Conservation (phyloP, 768 basidiomycete genomes). For the Suillus cothurnatus region DNA sequence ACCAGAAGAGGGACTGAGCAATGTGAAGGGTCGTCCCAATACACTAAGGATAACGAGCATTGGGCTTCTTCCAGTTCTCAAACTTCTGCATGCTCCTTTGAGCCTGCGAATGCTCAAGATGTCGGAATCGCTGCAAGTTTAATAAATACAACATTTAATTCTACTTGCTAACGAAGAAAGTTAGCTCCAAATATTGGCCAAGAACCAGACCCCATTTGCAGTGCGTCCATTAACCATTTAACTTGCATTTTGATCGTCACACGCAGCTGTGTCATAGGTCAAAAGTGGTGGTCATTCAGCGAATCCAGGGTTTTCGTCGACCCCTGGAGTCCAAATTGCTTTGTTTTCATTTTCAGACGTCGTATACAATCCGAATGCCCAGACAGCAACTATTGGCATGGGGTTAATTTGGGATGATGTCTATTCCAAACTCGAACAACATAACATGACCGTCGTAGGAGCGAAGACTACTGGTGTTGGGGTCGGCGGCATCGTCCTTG, state of each 20-base stretch:
- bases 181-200: constrained; percentile 51
- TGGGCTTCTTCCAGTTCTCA: constrained; percentile 55
- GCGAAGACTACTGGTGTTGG: constrained; percentile 59
- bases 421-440: constrained; percentile 43
- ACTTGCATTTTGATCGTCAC: constrained; percentile 2
- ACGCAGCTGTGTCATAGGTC: constrained; percentile 38
- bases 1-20: neutral
- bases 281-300: constrained; percentile 64
- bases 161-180: neutral
- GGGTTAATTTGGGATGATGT: constrained; percentile 64
- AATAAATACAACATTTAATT: neutral
- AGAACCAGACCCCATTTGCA: constrained; percentile 52
- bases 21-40: constrained; percentile 29
- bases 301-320: constrained; percentile 63
- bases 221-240: constrained; percentile 31
- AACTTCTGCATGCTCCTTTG: constrained; percentile 52
- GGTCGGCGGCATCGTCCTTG: constrained; percentile 57
- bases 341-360: constrained; percentile 52
- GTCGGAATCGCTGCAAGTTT: constrained; percentile 46
- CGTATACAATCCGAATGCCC: constrained; percentile 37
- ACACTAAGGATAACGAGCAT: constrained; percentile 46
- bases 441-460: constrained; percentile 57
- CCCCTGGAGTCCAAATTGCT: constrained; percentile 58
- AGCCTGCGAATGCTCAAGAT: constrained; percentile 57
- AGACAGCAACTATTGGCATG: constrained; percentile 41